Evolutionary conservation across 2,329 filamentous ascomycete species (phyloP).

Genomic region (Arthrobotrys sinensis): DNA sequence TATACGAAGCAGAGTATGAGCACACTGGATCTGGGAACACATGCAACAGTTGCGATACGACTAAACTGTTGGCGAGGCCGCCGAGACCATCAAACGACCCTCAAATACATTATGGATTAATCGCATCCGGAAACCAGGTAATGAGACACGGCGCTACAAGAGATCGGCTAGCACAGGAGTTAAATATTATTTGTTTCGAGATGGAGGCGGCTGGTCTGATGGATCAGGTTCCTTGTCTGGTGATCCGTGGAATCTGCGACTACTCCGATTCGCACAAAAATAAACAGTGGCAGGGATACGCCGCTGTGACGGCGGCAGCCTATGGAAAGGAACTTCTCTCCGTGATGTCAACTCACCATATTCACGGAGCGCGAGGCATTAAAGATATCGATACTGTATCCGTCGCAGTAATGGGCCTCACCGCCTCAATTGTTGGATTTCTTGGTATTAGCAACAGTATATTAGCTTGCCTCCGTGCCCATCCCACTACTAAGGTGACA

Average conservation of each 20-base stretch:
- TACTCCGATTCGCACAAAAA: slow-evolving; percentile 18
- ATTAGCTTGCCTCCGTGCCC: background rate
- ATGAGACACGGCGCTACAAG: background rate
- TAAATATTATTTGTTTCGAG: background rate
- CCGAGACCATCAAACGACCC: background rate
- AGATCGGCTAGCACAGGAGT: background rate
- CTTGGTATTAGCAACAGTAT: background rate
- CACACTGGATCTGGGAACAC: slow-evolving; percentile 1
- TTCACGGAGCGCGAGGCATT: background rate
- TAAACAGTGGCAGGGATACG: background rate
- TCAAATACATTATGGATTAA: slow-evolving; percentile 7
- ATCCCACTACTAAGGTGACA: background rate
- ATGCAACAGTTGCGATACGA: slow-evolving; percentile 14
- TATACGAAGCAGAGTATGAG: slow-evolving; percentile 18
- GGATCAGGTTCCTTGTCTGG: slow-evolving; percentile 5
- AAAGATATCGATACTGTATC: slow-evolving; percentile 5
- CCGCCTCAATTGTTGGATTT: background rate
- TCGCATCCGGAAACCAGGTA: slow-evolving; percentile 1
- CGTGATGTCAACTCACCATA: background rate
- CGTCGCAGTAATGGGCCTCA: background rate
- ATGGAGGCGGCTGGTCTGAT: slow-evolving; percentile 12
- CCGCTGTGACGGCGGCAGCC: background rate
- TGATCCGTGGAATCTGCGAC: slow-evolving; percentile 22
- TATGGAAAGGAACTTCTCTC: slow-evolving; percentile 12
- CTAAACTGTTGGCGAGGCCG: background rate